Evolutionary conservation across 225 moss, liverwort and hornwort genomes (phyloP).

Genomic region (Pseudoscleropodium purum): DNA sequence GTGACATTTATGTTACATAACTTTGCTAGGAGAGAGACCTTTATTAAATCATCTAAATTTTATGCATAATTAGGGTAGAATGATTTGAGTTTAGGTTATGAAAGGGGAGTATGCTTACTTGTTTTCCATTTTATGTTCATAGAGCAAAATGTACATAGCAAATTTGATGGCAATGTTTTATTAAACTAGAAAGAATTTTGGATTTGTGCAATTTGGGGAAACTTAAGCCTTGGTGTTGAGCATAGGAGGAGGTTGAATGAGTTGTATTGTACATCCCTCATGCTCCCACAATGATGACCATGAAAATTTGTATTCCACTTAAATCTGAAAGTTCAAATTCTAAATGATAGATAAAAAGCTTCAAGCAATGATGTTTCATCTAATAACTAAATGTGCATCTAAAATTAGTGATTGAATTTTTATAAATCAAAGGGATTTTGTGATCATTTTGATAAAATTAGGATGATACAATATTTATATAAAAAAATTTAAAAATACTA

Average conservation of each 20-base stretch:
- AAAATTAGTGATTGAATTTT: background rate
- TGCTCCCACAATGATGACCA: background rate
- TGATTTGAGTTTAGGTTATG: background rate
- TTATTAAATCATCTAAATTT: background rate
- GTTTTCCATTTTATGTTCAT: background rate
- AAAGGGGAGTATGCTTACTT: background rate
- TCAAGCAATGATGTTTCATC: background rate
- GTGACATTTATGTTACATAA: background rate
- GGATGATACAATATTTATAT: too few species aligned
- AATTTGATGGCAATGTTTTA: background rate
- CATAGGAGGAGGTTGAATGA: background rate
- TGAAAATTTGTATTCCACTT: background rate
- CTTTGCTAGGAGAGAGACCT: rapidly evolving
- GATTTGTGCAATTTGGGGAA: rapidly evolving
- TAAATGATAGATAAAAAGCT: background rate
- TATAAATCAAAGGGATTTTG: too few species aligned
- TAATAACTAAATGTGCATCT: background rate
- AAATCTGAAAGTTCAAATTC: background rate
- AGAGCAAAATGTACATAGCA: background rate
- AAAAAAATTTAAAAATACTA: too few species aligned
- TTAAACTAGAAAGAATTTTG: rapidly evolving
- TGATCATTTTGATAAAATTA: too few species aligned
- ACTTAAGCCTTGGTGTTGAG: background rate
- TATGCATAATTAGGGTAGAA: background rate
- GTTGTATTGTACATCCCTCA: rapidly evolving